Evolutionary conservation across 371 early-diverging fungal genomes (phyloP).

Genomic region (Gilbertella persicaria): DNA sequence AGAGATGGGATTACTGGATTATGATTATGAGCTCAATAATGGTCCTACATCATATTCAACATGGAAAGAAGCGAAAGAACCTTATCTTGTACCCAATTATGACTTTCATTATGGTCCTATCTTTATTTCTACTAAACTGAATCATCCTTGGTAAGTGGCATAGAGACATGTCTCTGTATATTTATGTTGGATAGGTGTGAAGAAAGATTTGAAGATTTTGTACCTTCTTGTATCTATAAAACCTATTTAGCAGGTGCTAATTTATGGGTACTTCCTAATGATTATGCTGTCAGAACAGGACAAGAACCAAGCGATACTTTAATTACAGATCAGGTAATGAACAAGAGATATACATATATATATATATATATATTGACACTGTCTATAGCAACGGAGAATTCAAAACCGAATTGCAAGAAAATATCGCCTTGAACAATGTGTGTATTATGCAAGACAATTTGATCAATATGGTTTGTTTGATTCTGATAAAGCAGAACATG

Average conservation of each 20-base stretch:
- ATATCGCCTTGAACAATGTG: conserved; percentile 43
- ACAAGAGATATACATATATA: not conserved
- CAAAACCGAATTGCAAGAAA: conserved; percentile 32
- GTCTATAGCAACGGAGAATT: conserved; percentile 18
- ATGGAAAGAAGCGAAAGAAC: conserved; percentile 37
- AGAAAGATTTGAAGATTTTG: conserved; percentile 45
- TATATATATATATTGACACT: not conserved
- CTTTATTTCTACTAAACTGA: conserved; percentile 27
- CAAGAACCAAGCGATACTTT: conserved; percentile 31
- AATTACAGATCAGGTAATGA: conserved; percentile 27
- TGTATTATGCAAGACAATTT: conserved; percentile 42
- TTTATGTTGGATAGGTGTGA: conserved; percentile 30
- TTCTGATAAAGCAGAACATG: conserved; percentile 30
- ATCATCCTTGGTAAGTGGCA: conserved; percentile 41
- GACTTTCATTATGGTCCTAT: conserved; percentile 43
- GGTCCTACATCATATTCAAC: conserved; percentile 37
- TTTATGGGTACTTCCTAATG: conserved; percentile 40
- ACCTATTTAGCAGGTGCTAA: conserved; percentile 40
- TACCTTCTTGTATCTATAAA: conserved; percentile 38
- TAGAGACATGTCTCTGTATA: not conserved
- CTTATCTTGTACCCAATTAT: conserved; percentile 38
- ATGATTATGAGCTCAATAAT: conserved; percentile 33
- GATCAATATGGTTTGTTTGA: conserved; percentile 28
- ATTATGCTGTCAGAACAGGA: conserved; percentile 34
- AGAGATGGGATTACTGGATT: conserved; percentile 34